Conservation (phyloP, 1,139 yeast genomes). For the Dujonia santamariae region DNA sequence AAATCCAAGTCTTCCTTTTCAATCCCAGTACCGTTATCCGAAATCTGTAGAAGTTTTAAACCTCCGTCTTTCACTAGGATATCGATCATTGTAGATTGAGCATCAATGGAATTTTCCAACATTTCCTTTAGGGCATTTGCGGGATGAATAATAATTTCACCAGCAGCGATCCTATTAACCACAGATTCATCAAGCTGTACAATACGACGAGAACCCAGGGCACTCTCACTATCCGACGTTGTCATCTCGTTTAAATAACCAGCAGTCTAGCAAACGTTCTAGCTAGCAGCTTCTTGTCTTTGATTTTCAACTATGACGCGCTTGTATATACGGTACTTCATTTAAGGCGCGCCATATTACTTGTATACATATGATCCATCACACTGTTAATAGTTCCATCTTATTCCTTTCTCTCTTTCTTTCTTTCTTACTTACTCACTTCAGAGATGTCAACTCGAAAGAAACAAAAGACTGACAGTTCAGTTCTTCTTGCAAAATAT, state of each 20-base stretch:
- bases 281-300: too few relatives aligned
- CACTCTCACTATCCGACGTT: too few relatives aligned
- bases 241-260: too few relatives aligned
- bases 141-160: constrained; percentile 93
- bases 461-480: constrained; percentile 12
- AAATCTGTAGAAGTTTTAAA: constrained; percentile 46
- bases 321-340: too few relatives aligned
- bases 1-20: constrained; percentile 41
- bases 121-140: constrained; percentile 68
- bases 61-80: constrained; percentile 55
- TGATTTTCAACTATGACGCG: too few relatives aligned
- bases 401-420: too few relatives aligned
- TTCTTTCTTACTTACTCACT: too few relatives aligned
- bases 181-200: constrained; percentile 58
- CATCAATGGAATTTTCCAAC: constrained; percentile 56
- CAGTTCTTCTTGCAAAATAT: constrained; percentile 22
- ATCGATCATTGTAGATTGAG: constrained; percentile 45
- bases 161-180: constrained; percentile 92
- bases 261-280: too few relatives aligned
- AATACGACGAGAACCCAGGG: constrained; percentile 2
- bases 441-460: constrained; percentile 7
- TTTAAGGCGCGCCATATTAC: too few relatives aligned
- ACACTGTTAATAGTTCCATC: too few relatives aligned
- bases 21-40: constrained; percentile 56
- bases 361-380: too few relatives aligned